Evolutionary conservation across 2,329 filamentous ascomycete species (phyloP).

Genomic region (Aureobasidium musti): DNA sequence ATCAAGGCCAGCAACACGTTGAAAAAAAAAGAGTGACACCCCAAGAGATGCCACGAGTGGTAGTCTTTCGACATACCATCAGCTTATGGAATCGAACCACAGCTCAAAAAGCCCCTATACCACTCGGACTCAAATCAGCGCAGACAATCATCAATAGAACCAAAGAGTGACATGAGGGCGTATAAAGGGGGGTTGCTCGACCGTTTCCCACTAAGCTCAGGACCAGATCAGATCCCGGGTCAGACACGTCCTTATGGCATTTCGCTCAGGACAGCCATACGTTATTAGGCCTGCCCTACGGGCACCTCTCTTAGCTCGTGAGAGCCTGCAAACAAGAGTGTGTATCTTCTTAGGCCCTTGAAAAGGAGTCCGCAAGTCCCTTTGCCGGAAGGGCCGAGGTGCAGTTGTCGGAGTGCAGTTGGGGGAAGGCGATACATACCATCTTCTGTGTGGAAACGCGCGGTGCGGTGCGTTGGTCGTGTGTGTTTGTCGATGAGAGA

Average conservation of each 20-base stretch:
- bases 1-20: slow-evolving; percentile 3
- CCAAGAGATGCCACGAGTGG: not conserved
- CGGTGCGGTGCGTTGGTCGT: not conserved
- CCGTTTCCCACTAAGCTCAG: not conserved
- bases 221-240: not conserved
- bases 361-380: not conserved
- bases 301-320: not conserved
- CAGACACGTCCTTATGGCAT: not conserved
- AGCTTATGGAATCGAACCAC: slow-evolving; percentile 3
- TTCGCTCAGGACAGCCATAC: not conserved
- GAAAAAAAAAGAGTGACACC: slow-evolving; percentile 4
- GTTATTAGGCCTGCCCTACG: not conserved
- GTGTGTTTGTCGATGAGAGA: not conserved
- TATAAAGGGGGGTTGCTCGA: not conserved
- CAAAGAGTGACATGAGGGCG: slow-evolving; percentile 3
- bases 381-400: slow-evolving; percentile 3
- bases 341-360: not conserved
- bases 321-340: not conserved
- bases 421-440: not conserved
- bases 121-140: not conserved
- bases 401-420: not conserved
- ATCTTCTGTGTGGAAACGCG: not conserved
- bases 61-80: slow-evolving; percentile 5
- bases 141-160: slow-evolving; percentile 10
- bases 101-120: not conserved